Percentiles rank a stretch among this genome's conserved stretches.
phyloP scores from a whole-genome alignment of 2,329 filamentous ascomycete species.

The Penicillium brevicompactum region DNA sequence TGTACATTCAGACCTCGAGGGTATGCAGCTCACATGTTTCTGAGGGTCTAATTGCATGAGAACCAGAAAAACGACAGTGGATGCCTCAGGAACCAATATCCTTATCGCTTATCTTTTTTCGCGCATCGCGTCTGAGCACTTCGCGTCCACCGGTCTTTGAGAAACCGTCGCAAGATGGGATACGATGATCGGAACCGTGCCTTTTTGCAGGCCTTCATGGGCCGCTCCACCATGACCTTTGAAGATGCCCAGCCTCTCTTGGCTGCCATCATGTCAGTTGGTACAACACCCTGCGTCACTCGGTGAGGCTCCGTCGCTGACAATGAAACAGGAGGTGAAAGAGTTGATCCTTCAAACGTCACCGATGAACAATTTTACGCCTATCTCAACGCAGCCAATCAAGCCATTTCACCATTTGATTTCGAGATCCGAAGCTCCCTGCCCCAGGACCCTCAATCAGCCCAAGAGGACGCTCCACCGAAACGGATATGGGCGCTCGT shows the following conservation, averaged over 20 bases:
- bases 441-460: constrained; percentile 64
- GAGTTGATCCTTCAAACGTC: constrained; percentile 63
- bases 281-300: constrained; percentile 30
- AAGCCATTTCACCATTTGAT: constrained; percentile 76
- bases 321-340: constrained; percentile 43
- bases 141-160: constrained; percentile 6
- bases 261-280: constrained; percentile 70
- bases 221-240: constrained; percentile 74
- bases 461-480: constrained; percentile 9
- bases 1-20: too few species aligned
- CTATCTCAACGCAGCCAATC: constrained; percentile 71
- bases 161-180: constrained; percentile 17
- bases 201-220: constrained; percentile 86
- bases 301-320: not conserved
- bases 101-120: constrained; percentile 14
- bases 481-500: constrained; percentile 76
- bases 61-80: not conserved
- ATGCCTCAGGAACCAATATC: not conserved
- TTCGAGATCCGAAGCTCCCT: constrained; percentile 78
- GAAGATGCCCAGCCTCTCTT: constrained; percentile 73
- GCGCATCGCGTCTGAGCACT: constrained; percentile 13
- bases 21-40: not conserved
- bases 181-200: constrained; percentile 75
- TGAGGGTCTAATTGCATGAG: not conserved
- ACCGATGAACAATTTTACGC: constrained; percentile 67